These are phyloP conservation scores for Talaromyces pinophilus DNA, from an alignment of 2,329 filamentous ascomycete species.

Conservation along the genomic window DNA sequence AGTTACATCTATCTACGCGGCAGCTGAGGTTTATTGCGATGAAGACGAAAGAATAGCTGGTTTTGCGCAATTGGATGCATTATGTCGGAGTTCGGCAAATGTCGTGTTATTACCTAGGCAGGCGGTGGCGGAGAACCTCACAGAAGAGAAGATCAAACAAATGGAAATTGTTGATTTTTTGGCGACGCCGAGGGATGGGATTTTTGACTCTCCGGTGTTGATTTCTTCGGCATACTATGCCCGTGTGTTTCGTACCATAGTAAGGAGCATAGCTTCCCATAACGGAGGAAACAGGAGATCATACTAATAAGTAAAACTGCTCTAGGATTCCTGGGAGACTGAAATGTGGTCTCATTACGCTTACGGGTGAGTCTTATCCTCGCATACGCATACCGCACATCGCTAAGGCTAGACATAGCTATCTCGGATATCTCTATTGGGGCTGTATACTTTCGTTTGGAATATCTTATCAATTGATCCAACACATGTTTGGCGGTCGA, in stretches of 20 bases:
- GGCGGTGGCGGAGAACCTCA: neutral
- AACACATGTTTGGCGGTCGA: slow-evolving; percentile 24
- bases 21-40: neutral
- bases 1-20: neutral
- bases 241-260: neutral
- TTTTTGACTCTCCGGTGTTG: neutral
- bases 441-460: slow-evolving; percentile 38
- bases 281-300: neutral
- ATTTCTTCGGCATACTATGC: neutral
- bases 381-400: neutral
- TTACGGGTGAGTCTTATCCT: neutral
- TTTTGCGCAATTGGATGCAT: neutral
- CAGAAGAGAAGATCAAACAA: neutral
- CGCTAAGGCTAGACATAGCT: slow-evolving; percentile 25
- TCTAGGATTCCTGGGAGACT: neutral
- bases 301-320: neutral
- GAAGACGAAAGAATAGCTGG: neutral
- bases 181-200: neutral
- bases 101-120: neutral
- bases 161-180: neutral
- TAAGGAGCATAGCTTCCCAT: neutral
- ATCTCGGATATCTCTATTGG: slow-evolving; percentile 46
- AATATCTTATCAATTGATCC: slow-evolving; percentile 34
- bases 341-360: neutral
- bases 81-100: neutral